Conservation (phyloP, 495 filamentous ascomycete species). For the Xeromyces bisporus region DNA sequence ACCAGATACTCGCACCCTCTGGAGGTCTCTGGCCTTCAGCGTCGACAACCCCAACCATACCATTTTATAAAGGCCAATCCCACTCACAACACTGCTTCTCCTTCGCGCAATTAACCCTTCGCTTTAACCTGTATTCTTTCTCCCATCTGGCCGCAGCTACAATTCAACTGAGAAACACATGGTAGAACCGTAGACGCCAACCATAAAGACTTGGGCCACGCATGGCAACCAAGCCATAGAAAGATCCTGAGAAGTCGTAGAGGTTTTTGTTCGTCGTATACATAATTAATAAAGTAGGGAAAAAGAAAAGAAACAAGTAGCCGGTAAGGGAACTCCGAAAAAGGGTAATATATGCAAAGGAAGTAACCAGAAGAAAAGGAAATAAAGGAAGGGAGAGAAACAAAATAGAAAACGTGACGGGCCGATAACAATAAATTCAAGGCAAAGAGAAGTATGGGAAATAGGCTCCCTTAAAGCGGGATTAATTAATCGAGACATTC, state of each 20-base stretch:
- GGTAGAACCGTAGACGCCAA: conserved; percentile 30
- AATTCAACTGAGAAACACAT: conserved; percentile 15
- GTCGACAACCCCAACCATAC: conserved; percentile 11
- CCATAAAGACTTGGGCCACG: conserved; percentile 25
- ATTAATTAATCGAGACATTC: conserved; percentile 9
- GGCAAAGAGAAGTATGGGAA: conserved; percentile 18
- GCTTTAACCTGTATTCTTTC: conserved; percentile 12
- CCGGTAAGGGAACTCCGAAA: conserved; percentile 13
- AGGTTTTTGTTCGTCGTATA: conserved; percentile 31
- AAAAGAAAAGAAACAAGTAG: conserved; percentile 4
- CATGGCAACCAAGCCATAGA: conserved; percentile 15
- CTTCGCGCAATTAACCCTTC: conserved; percentile 11
- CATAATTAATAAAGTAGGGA: conserved; percentile 17
- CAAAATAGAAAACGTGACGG: conserved; percentile 9
- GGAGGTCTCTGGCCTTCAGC: conserved; percentile 10
- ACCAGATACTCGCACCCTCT: conserved; percentile 7
- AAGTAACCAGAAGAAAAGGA: conserved; percentile 14
- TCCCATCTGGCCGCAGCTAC: conserved; percentile 12
- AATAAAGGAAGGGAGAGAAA: conserved; percentile 11
- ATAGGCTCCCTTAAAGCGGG: conserved; percentile 9
- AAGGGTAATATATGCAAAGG: conserved; percentile 28
- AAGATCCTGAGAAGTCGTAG: conserved; percentile 20
- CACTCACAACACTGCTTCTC: conserved; percentile 8
- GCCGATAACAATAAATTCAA: conserved; percentile 15
- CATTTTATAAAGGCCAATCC: conserved; percentile 11